phyloP scores from a whole-genome alignment of 129 eudicot genomes.

The Flaveria linearis region DNA sequence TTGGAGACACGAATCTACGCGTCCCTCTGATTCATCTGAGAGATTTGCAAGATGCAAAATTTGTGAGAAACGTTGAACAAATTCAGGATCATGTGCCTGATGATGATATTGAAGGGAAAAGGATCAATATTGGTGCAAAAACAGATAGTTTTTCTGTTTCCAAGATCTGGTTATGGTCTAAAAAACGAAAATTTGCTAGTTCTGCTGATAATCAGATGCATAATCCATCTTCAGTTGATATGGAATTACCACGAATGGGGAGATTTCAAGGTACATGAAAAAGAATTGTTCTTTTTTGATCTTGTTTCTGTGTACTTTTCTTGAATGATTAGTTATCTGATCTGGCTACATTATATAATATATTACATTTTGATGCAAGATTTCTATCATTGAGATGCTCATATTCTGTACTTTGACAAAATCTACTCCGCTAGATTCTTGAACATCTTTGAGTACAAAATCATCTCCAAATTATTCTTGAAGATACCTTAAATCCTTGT shows the following conservation, averaged over 20 bases:
- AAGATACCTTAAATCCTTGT: not conserved
- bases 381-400: constrained; percentile 17
- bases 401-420: constrained; percentile 27
- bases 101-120: constrained; percentile 66
- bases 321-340: constrained; percentile 32
- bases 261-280: constrained; percentile 56
- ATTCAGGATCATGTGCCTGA: constrained; percentile 25
- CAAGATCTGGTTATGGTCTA: constrained; percentile 97
- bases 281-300: constrained; percentile 23
- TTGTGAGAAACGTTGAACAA: constrained; percentile 29
- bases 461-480: constrained; percentile 7
- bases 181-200: constrained; percentile 72
- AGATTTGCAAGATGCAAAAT: constrained; percentile 35
- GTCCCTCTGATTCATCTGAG: constrained; percentile 54
- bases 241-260: constrained; percentile 58
- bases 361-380: constrained; percentile 35
- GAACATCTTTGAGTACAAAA: constrained; percentile 2
- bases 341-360: constrained; percentile 33
- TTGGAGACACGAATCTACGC: constrained; percentile 54
- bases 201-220: constrained; percentile 47
- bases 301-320: constrained; percentile 34
- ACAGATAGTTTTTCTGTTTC: constrained; percentile 94
- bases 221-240: constrained; percentile 44
- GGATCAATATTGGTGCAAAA: constrained; percentile 67
- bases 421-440: constrained; percentile 24